phyloP scores from a whole-genome alignment of 2,329 filamentous ascomycete genomes.

The Kalaharituber pfeilii region DNA sequence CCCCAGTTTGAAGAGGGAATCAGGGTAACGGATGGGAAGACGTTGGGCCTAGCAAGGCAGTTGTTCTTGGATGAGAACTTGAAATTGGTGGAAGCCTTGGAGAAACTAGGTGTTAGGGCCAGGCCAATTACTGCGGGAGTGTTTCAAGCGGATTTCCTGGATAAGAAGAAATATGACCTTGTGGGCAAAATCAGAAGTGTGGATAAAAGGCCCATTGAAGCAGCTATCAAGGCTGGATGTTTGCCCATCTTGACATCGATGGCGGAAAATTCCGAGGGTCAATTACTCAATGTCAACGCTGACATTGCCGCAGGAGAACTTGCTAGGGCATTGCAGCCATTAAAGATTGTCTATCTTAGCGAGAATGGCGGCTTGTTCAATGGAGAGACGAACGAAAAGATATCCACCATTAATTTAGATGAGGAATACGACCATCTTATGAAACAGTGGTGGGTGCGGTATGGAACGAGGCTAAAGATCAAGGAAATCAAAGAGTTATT shows the following conservation, averaged over 20 bases:
- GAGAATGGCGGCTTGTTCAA: slow-evolving; percentile 96
- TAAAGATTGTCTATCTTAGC: slow-evolving; percentile 97
- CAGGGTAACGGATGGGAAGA: slow-evolving; percentile 87
- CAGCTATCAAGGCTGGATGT: slow-evolving; percentile 76
- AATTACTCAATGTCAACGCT: slow-evolving; percentile 92
- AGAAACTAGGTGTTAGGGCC: slow-evolving; percentile 74
- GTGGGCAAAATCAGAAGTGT: slow-evolving; percentile 92
- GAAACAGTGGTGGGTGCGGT: slow-evolving; percentile 85
- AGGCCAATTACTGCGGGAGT: slow-evolving; percentile 78
- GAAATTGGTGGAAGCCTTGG: slow-evolving; percentile 75
- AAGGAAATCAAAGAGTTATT: slow-evolving; percentile 91
- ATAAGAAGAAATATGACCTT: slow-evolving; percentile 89
- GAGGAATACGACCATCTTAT: slow-evolving; percentile 90
- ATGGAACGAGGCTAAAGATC: slow-evolving; percentile 91
- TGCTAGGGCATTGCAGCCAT: slow-evolving; percentile 68
- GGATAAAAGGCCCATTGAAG: slow-evolving; percentile 77
- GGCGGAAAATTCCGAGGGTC: slow-evolving; percentile 81
- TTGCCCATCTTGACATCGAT: slow-evolving; percentile 90
- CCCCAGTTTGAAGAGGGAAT: slow-evolving; percentile 95
- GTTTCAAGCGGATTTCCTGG: slow-evolving; percentile 82
- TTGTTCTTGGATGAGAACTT: slow-evolving; percentile 92
- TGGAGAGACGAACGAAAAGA: slow-evolving; percentile 82
- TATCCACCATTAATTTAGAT: slow-evolving; percentile 91
- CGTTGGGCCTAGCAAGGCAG: slow-evolving; percentile 72
- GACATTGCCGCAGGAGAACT: slow-evolving; percentile 92